Percentiles rank a stretch among this genome's conserved stretches.
phyloP scores from a whole-genome alignment of 495 filamentous ascomycete species.

The Pseudevernia furfuracea region DNA sequence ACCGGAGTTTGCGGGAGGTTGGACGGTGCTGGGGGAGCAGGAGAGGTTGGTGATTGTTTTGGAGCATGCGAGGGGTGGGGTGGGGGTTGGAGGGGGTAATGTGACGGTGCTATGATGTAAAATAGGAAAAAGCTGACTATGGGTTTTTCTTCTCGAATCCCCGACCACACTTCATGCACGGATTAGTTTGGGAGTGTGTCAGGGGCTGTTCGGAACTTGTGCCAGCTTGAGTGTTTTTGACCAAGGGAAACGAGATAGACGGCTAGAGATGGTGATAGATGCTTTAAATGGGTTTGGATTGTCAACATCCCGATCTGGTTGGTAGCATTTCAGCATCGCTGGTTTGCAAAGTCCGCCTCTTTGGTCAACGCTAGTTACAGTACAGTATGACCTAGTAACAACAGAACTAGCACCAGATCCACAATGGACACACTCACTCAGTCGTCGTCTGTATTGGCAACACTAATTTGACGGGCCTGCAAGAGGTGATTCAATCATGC shows the following conservation, averaged over 20 bases:
- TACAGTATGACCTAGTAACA: neutral
- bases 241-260: neutral
- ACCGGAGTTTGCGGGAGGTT: neutral
- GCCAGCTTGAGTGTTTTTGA: neutral
- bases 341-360: neutral
- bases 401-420: neutral
- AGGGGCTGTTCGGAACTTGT: too few species aligned
- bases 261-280: neutral
- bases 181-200: too few species aligned
- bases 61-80: too few species aligned
- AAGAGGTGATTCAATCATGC: neutral
- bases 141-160: too few species aligned
- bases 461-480: neutral
- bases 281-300: neutral
- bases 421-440: neutral
- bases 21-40: neutral
- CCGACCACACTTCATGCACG: too few species aligned
- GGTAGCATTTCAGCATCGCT: too few species aligned
- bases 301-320: too few species aligned
- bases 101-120: neutral
- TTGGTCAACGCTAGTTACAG: neutral
- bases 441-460: neutral
- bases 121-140: too few species aligned
- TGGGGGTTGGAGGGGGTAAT: neutral
- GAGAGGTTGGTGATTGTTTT: neutral